Conservation (phyloP, 768 basidiomycete species). For the Boletus edulis region DNA sequence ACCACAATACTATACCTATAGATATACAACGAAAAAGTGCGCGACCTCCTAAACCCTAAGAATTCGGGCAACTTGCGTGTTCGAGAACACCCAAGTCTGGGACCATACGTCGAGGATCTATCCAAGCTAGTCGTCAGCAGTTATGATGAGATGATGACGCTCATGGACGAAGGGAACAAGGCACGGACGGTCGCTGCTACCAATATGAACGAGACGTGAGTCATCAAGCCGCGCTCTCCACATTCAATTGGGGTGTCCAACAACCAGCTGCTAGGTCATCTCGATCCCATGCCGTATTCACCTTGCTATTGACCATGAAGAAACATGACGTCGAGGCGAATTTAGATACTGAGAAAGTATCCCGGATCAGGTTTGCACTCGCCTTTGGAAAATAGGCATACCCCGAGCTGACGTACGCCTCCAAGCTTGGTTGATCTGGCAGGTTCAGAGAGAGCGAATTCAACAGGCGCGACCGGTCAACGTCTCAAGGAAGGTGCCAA, state of each 20-base stretch:
- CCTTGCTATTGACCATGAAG: slow-evolving; percentile 91
- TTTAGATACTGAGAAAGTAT: slow-evolving; percentile 97
- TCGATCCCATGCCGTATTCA: slow-evolving; percentile 98
- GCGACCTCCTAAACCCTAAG: slow-evolving; percentile 95
- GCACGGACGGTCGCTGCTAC: slow-evolving; percentile 98
- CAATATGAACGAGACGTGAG: slow-evolving; percentile 98
- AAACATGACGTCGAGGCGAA: slow-evolving; percentile 80
- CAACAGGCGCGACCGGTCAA: slow-evolving; percentile 95
- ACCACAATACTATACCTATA: slow-evolving; percentile 23
- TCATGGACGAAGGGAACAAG: slow-evolving; percentile 99
- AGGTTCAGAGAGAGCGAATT: slow-evolving; percentile 95
- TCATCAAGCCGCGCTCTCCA: slow-evolving; percentile 6
- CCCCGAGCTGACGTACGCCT: slow-evolving; percentile 8
- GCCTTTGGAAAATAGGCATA: background rate
- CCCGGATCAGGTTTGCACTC: slow-evolving; percentile 76
- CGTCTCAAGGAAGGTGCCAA: slow-evolving; percentile 97
- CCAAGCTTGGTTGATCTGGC: slow-evolving; percentile 90
- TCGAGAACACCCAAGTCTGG: slow-evolving; percentile 92
- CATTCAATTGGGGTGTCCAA: background rate
- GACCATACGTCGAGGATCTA: slow-evolving; percentile 98
- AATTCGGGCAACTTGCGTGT: slow-evolving; percentile 96
- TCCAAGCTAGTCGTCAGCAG: slow-evolving; percentile 88
- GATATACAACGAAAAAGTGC: slow-evolving; percentile 98
- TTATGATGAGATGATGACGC: slow-evolving; percentile 97
- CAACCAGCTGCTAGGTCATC: slow-evolving; percentile 60